Evolutionary conservation across 805 yeast species (phyloP).

Genomic region (Candida sonorensis): DNA sequence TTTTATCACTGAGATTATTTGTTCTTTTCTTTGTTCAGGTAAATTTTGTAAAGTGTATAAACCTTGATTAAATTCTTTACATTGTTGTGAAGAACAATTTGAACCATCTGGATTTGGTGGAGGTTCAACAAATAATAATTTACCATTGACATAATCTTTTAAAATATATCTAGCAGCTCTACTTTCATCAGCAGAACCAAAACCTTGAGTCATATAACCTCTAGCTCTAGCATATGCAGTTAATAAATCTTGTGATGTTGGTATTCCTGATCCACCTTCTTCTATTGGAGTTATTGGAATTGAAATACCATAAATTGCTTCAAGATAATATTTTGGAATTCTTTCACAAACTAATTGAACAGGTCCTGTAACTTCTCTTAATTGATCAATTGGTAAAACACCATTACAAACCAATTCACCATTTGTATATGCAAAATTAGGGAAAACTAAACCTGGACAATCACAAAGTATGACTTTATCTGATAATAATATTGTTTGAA

Average conservation of each 20-base stretch:
- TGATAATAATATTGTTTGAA: slow-evolving; percentile 87
- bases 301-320: slow-evolving; percentile 89
- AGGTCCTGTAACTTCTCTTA: slow-evolving; percentile 89
- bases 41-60: slow-evolving; percentile 58
- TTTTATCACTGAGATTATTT: slow-evolving; percentile 57
- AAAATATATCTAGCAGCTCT: slow-evolving; percentile 88
- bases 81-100: slow-evolving; percentile 43
- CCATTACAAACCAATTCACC: slow-evolving; percentile 98
- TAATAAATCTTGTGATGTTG: slow-evolving; percentile 83
- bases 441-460: slow-evolving; percentile 99
- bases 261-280: slow-evolving; percentile 87
- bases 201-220: slow-evolving; percentile 96
- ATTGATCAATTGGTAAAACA: slow-evolving; percentile 96
- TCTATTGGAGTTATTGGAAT: slow-evolving; percentile 67
- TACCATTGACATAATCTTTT: slow-evolving; percentile 94
- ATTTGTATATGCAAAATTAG: slow-evolving; percentile 92
- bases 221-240: slow-evolving; percentile 93
- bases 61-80: slow-evolving; percentile 65
- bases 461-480: slow-evolving; percentile 85
- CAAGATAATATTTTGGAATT: slow-evolving; percentile 81
- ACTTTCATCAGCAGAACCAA: slow-evolving; percentile 94
- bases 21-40: slow-evolving; percentile 69
- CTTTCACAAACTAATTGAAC: slow-evolving; percentile 77
- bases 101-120: slow-evolving; percentile 73
- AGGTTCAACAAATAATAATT: slow-evolving; percentile 74